Conservation (phyloP, 306 rosid species). For the Cicer judaicum region DNA sequence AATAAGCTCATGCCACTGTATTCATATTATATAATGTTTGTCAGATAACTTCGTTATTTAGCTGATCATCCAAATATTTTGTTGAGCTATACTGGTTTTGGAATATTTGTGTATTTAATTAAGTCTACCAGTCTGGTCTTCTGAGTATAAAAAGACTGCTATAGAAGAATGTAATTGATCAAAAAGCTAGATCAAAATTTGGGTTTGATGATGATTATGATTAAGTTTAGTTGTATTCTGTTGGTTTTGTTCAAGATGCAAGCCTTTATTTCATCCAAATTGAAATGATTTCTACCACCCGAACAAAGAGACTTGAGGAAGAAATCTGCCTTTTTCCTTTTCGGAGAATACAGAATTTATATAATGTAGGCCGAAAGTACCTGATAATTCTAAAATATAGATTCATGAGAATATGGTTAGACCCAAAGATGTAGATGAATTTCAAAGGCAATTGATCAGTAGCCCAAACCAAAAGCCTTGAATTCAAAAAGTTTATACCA, state of each 20-base stretch:
- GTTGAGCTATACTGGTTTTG: background rate
- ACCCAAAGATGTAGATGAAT: background rate
- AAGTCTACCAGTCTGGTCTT: conserved; percentile 10
- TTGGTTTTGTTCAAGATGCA: conserved; percentile 11
- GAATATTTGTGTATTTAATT: background rate
- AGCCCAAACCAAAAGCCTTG: conserved; percentile 7
- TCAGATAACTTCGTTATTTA: background rate
- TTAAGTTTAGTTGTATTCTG: background rate
- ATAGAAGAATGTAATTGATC: conserved; percentile 27
- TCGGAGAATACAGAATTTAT: background rate
- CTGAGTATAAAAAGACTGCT: conserved; percentile 24
- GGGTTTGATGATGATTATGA: conserved; percentile 21
- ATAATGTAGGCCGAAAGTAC: background rate
- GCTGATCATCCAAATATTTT: conserved; percentile 7
- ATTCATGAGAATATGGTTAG: background rate
- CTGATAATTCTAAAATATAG: conserved; percentile 4
- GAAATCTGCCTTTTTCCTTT: background rate
- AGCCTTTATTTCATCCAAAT: background rate
- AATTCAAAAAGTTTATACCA: background rate
- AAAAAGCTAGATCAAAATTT: conserved; percentile 11
- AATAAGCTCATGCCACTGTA: background rate
- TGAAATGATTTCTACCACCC: background rate
- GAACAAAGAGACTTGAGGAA: background rate
- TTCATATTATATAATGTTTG: background rate
- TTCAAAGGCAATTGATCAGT: conserved; percentile 1